Evolutionary conservation across 495 filamentous ascomycete species (phyloP).

Genomic region (Xylona heveae): DNA sequence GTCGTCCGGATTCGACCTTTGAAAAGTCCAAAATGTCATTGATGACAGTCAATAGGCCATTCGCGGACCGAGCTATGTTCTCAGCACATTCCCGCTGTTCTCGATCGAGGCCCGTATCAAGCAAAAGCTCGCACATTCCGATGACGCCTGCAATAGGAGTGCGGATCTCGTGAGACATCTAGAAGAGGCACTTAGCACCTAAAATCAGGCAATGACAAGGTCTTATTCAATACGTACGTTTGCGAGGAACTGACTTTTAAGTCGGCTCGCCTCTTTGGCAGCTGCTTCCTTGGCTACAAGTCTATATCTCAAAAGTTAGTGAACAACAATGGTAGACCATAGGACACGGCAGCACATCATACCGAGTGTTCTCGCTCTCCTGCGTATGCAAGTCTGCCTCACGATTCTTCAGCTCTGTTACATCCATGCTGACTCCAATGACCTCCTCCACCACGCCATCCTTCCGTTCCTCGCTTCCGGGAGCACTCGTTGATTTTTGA

Average conservation of each 20-base stretch:
- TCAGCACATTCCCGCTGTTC: constrained; percentile 57
- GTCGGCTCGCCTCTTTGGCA: constrained; percentile 44
- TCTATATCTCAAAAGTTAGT: too few species aligned
- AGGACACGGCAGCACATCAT: too few species aligned
- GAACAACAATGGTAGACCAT: too few species aligned
- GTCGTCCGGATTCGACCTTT: constrained; percentile 57
- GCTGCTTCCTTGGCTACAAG: constrained; percentile 42
- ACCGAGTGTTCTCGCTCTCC: constrained; percentile 37
- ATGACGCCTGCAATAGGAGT: constrained; percentile 65
- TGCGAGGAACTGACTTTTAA: constrained; percentile 49
- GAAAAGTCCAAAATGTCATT: constrained; percentile 82
- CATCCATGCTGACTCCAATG: constrained; percentile 46
- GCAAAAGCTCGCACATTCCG: constrained; percentile 46
- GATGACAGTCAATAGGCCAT: constrained; percentile 66
- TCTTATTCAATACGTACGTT: constrained; percentile 14
- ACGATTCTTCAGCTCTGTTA: constrained; percentile 38
- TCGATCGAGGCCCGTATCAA: constrained; percentile 39
- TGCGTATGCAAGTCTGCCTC: constrained; percentile 33
- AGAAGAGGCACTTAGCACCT: not conserved
- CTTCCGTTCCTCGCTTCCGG: constrained; percentile 21
- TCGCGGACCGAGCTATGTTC: constrained; percentile 62
- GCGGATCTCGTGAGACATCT: constrained; percentile 82
- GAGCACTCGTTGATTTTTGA: too few species aligned
- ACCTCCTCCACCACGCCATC: constrained; percentile 34
- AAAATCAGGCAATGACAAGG: not conserved